Conservation (phyloP, 345 rosid species). For the Citrus hindsii region DNA sequence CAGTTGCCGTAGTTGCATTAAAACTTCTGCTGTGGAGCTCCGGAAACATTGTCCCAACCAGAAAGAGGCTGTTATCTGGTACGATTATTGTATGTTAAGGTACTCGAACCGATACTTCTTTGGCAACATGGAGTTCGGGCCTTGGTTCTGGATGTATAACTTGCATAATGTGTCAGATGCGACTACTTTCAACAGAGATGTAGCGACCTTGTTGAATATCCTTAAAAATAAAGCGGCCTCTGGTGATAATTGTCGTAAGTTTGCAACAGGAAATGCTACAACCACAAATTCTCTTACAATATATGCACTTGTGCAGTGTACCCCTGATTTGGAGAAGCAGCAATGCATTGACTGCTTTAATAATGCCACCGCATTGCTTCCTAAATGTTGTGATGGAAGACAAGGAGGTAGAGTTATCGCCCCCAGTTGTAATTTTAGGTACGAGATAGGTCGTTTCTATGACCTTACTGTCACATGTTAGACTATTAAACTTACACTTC, state of each 20-base stretch:
- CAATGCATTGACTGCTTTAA: slow-evolving; percentile 9
- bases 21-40: background rate
- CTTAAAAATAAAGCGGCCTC: slow-evolving; percentile 24
- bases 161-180: background rate
- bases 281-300: background rate
- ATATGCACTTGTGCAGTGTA: slow-evolving; percentile 40
- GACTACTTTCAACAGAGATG: slow-evolving; percentile 6
- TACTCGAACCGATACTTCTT: background rate
- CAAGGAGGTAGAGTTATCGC: slow-evolving; percentile 9
- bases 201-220: slow-evolving; percentile 8
- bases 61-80: background rate
- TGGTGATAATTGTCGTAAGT: slow-evolving; percentile 28
- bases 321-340: slow-evolving; percentile 35
- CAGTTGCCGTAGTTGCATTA: slow-evolving; percentile 19
- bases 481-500: too few species aligned
- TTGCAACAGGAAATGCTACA: slow-evolving; percentile 23
- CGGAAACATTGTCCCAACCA: background rate
- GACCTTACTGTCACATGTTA: too few species aligned
- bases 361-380: background rate
- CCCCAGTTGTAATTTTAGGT: slow-evolving; percentile 9
- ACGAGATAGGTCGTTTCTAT: background rate
- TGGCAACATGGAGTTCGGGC: background rate
- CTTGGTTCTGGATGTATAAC: background rate
- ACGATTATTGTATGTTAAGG: slow-evolving; percentile 2
- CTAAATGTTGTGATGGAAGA: background rate